These are phyloP conservation scores for Wickerhamomyces sp. DNA, from an alignment of 1,139 yeast species.

Conservation along the genomic window DNA sequence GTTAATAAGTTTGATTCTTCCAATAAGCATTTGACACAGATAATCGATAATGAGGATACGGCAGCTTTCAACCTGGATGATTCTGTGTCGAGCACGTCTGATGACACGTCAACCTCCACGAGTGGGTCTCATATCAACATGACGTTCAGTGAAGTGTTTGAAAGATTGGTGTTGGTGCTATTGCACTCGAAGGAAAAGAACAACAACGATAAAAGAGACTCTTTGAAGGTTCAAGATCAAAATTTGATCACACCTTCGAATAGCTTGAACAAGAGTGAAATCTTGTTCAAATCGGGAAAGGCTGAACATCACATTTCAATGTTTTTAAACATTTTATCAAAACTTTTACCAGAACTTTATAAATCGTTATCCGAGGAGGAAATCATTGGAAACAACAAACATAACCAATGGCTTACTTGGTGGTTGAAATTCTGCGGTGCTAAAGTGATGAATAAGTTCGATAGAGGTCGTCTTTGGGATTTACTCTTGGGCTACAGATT, in stretches of 20 bases:
- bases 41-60: conserved; percentile 11
- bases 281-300: conserved; percentile 37
- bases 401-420: conserved; percentile 91
- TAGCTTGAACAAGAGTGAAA: conserved; percentile 15
- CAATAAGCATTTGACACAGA: conserved; percentile 18
- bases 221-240: conserved; percentile 4
- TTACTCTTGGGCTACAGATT: conserved; percentile 74
- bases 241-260: conserved; percentile 10
- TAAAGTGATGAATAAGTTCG: conserved; percentile 75
- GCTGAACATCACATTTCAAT: conserved; percentile 66
- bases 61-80: conserved; percentile 11
- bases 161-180: conserved; percentile 68
- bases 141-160: conserved; percentile 67
- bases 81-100: conserved; percentile 5
- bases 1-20: conserved; percentile 13
- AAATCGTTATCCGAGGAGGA: conserved; percentile 80
- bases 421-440: conserved; percentile 95
- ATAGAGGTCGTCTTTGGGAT: conserved; percentile 90
- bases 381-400: conserved; percentile 54
- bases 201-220: conserved; percentile 11
- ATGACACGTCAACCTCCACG: conserved; percentile 1
- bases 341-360: conserved; percentile 69
- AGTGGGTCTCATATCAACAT: conserved; percentile 25
- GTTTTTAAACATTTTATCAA: conserved; percentile 63
- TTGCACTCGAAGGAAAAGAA: conserved; percentile 62